These are phyloP conservation scores for Hypoxylon intermedium DNA, from an alignment of 495 filamentous ascomycete genomes.

Conservation along the genomic window DNA sequence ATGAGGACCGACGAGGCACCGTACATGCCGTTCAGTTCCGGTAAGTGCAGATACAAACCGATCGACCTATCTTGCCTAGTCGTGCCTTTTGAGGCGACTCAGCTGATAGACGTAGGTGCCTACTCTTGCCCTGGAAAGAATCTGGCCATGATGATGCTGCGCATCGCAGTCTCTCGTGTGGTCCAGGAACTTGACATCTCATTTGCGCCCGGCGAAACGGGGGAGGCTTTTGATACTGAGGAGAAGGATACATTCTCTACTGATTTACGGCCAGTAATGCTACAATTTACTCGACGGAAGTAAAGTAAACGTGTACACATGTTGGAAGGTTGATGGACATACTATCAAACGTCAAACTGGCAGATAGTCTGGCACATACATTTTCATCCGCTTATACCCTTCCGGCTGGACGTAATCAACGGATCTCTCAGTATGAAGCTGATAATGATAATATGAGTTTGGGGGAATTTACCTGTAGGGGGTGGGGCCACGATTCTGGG, in stretches of 20 bases:
- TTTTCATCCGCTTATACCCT: too few relatives aligned
- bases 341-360: too few relatives aligned
- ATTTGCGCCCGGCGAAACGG: conserved; percentile 45
- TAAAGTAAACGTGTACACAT: too few relatives aligned
- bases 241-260: conserved; percentile 35
- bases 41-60: conserved; percentile 6
- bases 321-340: too few relatives aligned
- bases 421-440: too few relatives aligned
- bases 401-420: too few relatives aligned
- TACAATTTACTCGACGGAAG: conserved; percentile 30
- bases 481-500: too few relatives aligned
- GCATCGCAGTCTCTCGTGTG: conserved; percentile 46
- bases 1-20: conserved; percentile 33
- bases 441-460: too few relatives aligned
- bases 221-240: conserved; percentile 30
- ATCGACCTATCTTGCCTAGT: background rate
- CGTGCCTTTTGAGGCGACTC: too few relatives aligned
- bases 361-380: too few relatives aligned
- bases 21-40: conserved; percentile 34
- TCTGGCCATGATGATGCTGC: conserved; percentile 48
- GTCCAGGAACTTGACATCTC: conserved; percentile 45
- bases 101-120: conserved; percentile 6
- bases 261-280: conserved; percentile 24
- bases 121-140: conserved; percentile 35
- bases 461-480: too few relatives aligned